Percentiles rank a stretch among this genome's conserved stretches.
Evolutionary conservation across 176 grass and related monocot species (phyloP).

Genomic region (Ensete glaucum): DNA sequence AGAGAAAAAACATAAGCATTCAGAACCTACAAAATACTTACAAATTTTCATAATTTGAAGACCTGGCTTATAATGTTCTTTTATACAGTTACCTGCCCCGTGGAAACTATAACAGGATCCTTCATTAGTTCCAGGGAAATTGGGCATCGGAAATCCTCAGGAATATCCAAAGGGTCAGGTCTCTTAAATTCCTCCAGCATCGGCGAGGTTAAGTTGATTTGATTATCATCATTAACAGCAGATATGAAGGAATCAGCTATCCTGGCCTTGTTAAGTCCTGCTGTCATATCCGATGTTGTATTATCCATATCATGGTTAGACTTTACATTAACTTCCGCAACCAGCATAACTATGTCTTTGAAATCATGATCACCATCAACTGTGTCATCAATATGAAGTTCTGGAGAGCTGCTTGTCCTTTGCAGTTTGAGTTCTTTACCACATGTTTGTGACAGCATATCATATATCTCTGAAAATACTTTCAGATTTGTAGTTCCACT

Average conservation of each 20-base stretch:
- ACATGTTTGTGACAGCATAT: slow-evolving; percentile 31
- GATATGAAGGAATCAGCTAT: slow-evolving; percentile 27
- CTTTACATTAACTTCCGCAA: slow-evolving; percentile 57
- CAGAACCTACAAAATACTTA: not conserved
- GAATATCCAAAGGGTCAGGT: slow-evolving; percentile 43
- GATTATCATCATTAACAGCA: slow-evolving; percentile 15
- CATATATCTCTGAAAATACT: slow-evolving; percentile 62
- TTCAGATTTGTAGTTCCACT: slow-evolving; percentile 46
- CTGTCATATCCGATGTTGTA: slow-evolving; percentile 42
- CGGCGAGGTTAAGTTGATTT: slow-evolving; percentile 23
- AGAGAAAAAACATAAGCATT: slow-evolving; percentile 17
- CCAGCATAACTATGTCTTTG: slow-evolving; percentile 33
- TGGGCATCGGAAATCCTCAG: slow-evolving; percentile 84
- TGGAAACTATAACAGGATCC: slow-evolving; percentile 95
- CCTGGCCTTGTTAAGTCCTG: slow-evolving; percentile 31
- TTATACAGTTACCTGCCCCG: slow-evolving; percentile 55
- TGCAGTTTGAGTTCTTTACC: slow-evolving; percentile 28
- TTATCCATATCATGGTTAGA: slow-evolving; percentile 33
- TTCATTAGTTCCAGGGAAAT: slow-evolving; percentile 90
- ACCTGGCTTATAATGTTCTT: not conserved
- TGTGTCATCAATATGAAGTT: slow-evolving; percentile 22
- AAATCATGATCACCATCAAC: slow-evolving; percentile 40
- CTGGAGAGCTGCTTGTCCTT: slow-evolving; percentile 22
- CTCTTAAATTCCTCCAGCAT: slow-evolving; percentile 46
- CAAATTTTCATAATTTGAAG: not conserved